phyloP scores from a whole-genome alignment of 2,329 filamentous ascomycete species.

The Neospermospora avenae region DNA sequence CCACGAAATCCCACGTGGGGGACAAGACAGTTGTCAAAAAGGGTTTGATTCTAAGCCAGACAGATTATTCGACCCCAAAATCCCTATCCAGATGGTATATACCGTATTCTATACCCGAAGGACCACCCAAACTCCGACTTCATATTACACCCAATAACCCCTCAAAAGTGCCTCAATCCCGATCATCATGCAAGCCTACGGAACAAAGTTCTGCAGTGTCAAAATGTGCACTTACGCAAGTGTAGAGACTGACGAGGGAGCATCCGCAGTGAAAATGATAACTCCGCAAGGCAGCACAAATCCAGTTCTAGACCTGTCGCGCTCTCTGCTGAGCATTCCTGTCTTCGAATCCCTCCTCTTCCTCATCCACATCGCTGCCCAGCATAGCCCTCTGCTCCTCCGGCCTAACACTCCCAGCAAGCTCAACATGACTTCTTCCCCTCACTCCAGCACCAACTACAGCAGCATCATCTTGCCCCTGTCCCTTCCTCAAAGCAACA shows the following conservation, averaged over 20 bases:
- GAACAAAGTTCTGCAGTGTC: neutral
- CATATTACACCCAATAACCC: neutral
- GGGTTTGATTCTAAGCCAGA: neutral
- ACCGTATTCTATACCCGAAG: neutral
- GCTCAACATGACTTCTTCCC: conserved; percentile 1
- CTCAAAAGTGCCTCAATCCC: neutral
- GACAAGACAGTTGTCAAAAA: neutral
- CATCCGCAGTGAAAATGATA: neutral
- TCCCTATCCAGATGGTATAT: neutral
- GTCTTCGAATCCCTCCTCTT: neutral
- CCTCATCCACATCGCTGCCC: conserved; percentile 6
- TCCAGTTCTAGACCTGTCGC: too few relatives aligned
- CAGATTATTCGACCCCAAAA: neutral
- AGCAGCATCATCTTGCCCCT: neutral
- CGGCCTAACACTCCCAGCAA: neutral
- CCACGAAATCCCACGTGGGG: neutral
- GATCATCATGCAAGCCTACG: neutral
- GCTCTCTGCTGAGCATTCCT: neutral
- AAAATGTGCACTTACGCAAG: neutral
- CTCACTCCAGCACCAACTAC: neutral
- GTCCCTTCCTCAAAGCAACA: conserved; percentile 47
- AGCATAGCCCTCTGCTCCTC: conserved; percentile 24
- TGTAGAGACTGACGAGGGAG: neutral
- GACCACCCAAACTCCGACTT: neutral
- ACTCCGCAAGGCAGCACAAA: too few relatives aligned